Base-by-base conservation (phyloP, 116 monocot genomes). In the Iris pallida region DNA sequence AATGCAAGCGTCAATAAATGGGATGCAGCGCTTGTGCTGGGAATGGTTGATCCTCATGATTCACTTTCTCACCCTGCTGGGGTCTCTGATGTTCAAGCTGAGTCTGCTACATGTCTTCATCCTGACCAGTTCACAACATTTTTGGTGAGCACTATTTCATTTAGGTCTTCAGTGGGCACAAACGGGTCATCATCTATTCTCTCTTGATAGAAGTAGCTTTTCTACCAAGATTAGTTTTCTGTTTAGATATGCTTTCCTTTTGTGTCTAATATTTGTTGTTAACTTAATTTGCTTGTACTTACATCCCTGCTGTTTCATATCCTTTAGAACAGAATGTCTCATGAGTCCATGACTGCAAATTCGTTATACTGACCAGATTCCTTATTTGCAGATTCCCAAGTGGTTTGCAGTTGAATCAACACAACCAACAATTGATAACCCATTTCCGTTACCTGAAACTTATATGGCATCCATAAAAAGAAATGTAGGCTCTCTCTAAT, bases 21-120 rank as follows among this genome's bases (percentile, higher is more conserved):
- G 97, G 62, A 83, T 63, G 81, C 92, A 71, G 93, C 90, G 7
- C 54, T 85, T 66, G 86, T 84, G 10, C 77, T 93, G 60, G 97
- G 97, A 51, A 59, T 90, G 83, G 90, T 93, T 68, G 97, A 93
- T 86, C 90, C 97, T 53, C 93, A 98, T 74, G 93, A 98, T 78
- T 84, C 97, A 65, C 65, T 92, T 16, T 93, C 93, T 73, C 90
- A 98, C 73, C 93, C 93, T 47, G 81, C 93, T 59, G 97, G 97
- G 6, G 88, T 88, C 48, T 92, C 93, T 73, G 97, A 98, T 76
- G 85, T 76, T 56, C 93, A 90, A 82, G 81, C 93, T 51, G 97
- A 98, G 49, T 92, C 90, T 59, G 83, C 93, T 56, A 80, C 88
- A 55, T 80, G 66, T 65, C 78, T 93, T 46, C 90, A 92, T 72